A percentile compares a stretch with the other conserved stretches of the same genome.
Evolutionary conservation across 2,329 filamentous ascomycete genomes (phyloP).

Genomic region (Chaetomium strumarium): DNA sequence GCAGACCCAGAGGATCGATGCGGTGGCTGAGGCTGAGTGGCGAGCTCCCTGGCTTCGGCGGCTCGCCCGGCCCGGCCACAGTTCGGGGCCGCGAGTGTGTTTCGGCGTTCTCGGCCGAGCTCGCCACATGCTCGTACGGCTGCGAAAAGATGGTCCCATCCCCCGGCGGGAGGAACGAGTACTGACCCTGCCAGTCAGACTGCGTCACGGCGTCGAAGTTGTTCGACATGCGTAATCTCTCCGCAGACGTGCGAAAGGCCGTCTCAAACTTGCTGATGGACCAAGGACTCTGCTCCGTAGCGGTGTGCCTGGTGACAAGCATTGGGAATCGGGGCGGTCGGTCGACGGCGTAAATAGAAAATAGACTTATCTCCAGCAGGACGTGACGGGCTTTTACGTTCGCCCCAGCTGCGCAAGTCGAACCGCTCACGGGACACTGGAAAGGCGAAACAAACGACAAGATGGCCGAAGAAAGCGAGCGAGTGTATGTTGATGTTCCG

Average conservation of each 20-base stretch:
- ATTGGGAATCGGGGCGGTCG: constrained; percentile 38
- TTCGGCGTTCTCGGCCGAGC: constrained; percentile 33
- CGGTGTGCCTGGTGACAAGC: constrained; percentile 51
- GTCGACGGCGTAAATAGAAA: constrained; percentile 10
- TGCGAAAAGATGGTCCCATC: constrained; percentile 42
- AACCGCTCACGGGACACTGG: not conserved
- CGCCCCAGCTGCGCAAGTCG: constrained; percentile 13
- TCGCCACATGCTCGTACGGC: constrained; percentile 38
- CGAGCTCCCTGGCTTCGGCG: constrained; percentile 46
- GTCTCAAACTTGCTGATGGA: constrained; percentile 48
- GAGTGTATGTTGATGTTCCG: constrained; percentile 14
- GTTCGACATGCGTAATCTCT: constrained; percentile 52
- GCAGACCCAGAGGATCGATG: constrained; percentile 38
- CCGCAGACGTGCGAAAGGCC: constrained; percentile 39
- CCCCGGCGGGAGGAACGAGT: constrained; percentile 43
- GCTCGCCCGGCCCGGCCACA: constrained; percentile 42
- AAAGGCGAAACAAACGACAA: not conserved
- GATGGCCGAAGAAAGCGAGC: constrained; percentile 6
- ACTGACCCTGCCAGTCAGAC: constrained; percentile 52
- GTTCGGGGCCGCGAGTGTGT: constrained; percentile 36
- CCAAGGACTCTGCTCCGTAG: constrained; percentile 51
- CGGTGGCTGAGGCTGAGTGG: constrained; percentile 34
- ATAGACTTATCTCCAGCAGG: constrained; percentile 7
- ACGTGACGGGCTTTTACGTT: constrained; percentile 5
- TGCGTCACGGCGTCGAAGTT: constrained; percentile 47